Evolutionary conservation across 2,329 filamentous ascomycete species (phyloP), one percentile per base, ranked within the genome.

Genomic region (Mycosphaerella sp.): DNA sequence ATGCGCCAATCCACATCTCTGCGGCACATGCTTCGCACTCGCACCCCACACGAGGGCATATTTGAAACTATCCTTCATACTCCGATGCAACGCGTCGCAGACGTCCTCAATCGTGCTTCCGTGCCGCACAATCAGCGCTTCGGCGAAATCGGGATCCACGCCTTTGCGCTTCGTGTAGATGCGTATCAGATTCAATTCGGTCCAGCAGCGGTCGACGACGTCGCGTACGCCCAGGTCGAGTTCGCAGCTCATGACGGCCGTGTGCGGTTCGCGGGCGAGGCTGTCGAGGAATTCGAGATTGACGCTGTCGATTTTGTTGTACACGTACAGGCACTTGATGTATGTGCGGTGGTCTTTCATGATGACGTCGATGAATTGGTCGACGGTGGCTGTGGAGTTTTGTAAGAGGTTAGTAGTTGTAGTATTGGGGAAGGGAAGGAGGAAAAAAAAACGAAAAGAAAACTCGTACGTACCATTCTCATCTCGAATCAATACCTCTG

Each of bases 331-430:
- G 68, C 83, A 86, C 69, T 82, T 81, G 77, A 98, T 96, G 78
- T 98, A 98, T 73, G 95, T 98, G 68, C 93, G 80, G 77, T 98
- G 93, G 69, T 96, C 89, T 73, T 93, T 95, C 92, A 97, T 97
- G 73, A 98, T 96, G 58, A 96, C 90, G 72, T 98, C 93, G 75
- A 98, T 98, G 72, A 98, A 87, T 73, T 98, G 92, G 74, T 98
- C 93, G 36, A 98, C 90, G 1, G 93, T 97, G 40, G 87, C 89
- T 82, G 55, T 14, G 31, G 4, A 65, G 61, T 46, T 26, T 10
- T 26, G 26, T 21, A 6, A 11, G 23, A 23, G 9, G 44, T n/a
- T 29, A n/a, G 26, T 32, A 21, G 14, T 36, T 38, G 34, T 38
- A 4, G 4, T 36, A 6, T 2, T 32, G 10, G 12, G 26, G 6